Evolutionary conservation across 176 grass and related monocot species (phyloP).

Genomic region (Panicum miliaceum): DNA sequence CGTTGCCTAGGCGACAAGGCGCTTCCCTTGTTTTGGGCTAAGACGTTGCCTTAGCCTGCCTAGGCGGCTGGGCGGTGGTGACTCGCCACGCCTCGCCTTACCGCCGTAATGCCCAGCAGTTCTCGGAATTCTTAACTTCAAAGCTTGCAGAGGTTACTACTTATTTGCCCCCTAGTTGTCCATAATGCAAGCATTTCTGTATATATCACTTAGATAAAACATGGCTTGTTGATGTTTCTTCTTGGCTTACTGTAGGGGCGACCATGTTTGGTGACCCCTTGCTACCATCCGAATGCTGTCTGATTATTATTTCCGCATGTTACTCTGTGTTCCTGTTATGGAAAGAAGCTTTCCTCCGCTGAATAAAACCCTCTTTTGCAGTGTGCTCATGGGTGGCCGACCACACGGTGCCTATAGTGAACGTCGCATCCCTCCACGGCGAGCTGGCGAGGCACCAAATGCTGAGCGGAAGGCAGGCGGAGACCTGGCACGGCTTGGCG

Average conservation of each 20-base stretch:
- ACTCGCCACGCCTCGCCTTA: too few relatives aligned
- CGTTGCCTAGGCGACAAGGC: too few relatives aligned
- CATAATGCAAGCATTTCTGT: background rate
- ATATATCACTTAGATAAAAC: background rate
- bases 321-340: background rate
- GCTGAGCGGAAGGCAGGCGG: background rate
- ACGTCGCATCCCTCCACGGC: slow-evolving; percentile 25
- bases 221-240: background rate
- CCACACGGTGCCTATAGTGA: slow-evolving; percentile 76
- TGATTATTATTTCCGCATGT: slow-evolving; percentile 57
- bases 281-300: slow-evolving; percentile 83
- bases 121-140: slow-evolving; percentile 75
- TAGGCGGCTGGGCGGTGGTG: too few relatives aligned
- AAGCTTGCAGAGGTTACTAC: slow-evolving; percentile 91
- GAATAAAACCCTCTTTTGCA: slow-evolving; percentile 36
- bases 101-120: too few relatives aligned
- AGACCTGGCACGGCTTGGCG: slow-evolving; percentile 68
- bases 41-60: too few relatives aligned
- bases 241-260: slow-evolving; percentile 57
- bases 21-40: too few relatives aligned
- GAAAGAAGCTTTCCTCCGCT: background rate
- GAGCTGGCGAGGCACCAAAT: too few relatives aligned
- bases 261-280: slow-evolving; percentile 98
- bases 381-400: slow-evolving; percentile 96
- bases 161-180: background rate